phyloP scores from a whole-genome alignment of 108 stramenopile species.

The Pseudonitzschia delicatissima region DNA sequence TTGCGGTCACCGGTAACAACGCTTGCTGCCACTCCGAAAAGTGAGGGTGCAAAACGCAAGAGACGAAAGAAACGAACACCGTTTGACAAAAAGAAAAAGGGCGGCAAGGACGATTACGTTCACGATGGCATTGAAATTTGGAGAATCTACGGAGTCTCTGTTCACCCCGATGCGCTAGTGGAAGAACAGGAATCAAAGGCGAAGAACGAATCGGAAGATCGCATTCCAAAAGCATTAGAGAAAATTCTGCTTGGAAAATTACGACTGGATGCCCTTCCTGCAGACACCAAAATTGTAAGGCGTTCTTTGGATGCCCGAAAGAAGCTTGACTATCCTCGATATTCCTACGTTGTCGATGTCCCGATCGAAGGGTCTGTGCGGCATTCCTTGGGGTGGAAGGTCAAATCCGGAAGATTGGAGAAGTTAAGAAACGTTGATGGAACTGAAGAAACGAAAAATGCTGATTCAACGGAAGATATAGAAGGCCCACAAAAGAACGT shows the following conservation, averaged over 20 bases:
- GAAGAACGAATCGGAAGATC: not conserved
- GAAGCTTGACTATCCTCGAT: slow-evolving; percentile 49
- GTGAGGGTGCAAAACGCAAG: not conserved
- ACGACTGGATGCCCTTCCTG: not conserved
- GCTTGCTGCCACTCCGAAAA: not conserved
- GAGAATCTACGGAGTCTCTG: slow-evolving; percentile 68
- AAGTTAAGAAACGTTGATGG: not conserved
- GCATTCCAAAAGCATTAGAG: slow-evolving; percentile 10
- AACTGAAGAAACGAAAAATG: not conserved
- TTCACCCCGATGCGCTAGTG: slow-evolving; percentile 60
- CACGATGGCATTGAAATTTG: slow-evolving; percentile 40
- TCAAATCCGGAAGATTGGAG: slow-evolving; percentile 6
- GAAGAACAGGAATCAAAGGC: not conserved
- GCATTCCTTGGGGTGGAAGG: not conserved
- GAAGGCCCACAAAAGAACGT: slow-evolving; percentile 26
- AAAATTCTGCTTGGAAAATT: not conserved
- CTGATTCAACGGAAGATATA: not conserved
- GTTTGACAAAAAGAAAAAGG: not conserved
- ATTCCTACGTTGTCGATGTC: slow-evolving; percentile 72
- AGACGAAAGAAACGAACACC: not conserved
- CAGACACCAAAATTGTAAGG: slow-evolving; percentile 54
- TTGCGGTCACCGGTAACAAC: not conserved
- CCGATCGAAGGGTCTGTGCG: slow-evolving; percentile 4
- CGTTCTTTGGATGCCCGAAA: slow-evolving; percentile 78
- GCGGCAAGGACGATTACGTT: not conserved